These are phyloP conservation scores for Pilasporangium apinafurcum DNA, from an alignment of 352 stramenopile species.

Conservation along the genomic window DNA sequence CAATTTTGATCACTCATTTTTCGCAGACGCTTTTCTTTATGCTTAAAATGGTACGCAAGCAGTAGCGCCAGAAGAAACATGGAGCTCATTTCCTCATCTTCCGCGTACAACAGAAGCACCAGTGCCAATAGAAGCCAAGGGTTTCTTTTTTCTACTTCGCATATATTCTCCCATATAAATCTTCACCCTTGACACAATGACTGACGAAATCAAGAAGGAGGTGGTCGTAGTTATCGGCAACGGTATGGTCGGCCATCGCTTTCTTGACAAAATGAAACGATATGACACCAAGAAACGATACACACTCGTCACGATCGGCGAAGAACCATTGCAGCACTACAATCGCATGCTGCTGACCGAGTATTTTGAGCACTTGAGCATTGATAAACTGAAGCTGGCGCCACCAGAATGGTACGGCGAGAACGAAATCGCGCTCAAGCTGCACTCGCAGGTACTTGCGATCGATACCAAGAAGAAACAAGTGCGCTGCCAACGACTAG, in stretches of 20 bases:
- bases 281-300: slow-evolving; percentile 54
- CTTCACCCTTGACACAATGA: not conserved
- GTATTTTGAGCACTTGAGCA: slow-evolving; percentile 90
- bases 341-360: slow-evolving; percentile 90
- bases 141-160: not conserved
- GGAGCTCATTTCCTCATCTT: not conserved
- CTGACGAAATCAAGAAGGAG: slow-evolving; percentile 17
- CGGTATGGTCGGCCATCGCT: slow-evolving; percentile 88
- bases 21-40: not conserved
- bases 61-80: not conserved
- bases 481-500: slow-evolving; percentile 35
- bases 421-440: slow-evolving; percentile 66
- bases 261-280: slow-evolving; percentile 75
- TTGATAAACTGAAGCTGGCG: slow-evolving; percentile 82
- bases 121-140: not conserved
- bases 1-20: not conserved
- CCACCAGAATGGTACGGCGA: slow-evolving; percentile 83
- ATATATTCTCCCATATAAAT: not conserved
- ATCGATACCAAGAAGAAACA: slow-evolving; percentile 77
- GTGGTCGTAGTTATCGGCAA: slow-evolving; percentile 88
- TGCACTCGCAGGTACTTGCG: slow-evolving; percentile 65
- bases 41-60: not conserved
- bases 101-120: not conserved
- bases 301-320: slow-evolving; percentile 87
- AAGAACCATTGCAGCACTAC: slow-evolving; percentile 88